Conservation (phyloP, 305 asterid genomes). For the Solanum hybrid region DNA sequence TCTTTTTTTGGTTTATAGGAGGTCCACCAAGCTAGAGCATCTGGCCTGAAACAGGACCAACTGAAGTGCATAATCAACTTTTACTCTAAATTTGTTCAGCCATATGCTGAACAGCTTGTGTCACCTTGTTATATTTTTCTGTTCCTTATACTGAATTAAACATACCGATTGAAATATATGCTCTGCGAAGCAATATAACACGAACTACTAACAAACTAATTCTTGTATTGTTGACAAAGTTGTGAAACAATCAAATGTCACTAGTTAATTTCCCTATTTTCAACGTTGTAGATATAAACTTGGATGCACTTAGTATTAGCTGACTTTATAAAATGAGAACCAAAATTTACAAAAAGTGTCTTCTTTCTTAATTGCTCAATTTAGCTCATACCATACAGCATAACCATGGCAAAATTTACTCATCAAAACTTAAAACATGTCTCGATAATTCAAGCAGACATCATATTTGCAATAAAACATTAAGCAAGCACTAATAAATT, state of each 20-base stretch:
- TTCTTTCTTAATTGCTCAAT: not conserved
- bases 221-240: not conserved
- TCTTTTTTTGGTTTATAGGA: not conserved
- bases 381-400: not conserved
- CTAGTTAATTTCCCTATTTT: not conserved
- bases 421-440: not conserved
- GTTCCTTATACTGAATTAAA: not conserved
- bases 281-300: not conserved
- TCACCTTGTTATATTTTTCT: not conserved
- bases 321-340: not conserved
- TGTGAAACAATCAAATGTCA: not conserved
- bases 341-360: not conserved
- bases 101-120: not conserved
- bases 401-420: not conserved
- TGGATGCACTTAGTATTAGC: not conserved
- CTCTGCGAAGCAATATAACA: not conserved
- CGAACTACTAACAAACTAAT: not conserved
- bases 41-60: not conserved
- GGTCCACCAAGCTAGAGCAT: not conserved
- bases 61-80: not conserved
- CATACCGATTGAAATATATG: not conserved
- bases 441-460: not conserved
- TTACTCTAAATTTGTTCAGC: not conserved
- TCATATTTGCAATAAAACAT: not conserved
- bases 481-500: not conserved